Evolutionary conservation across 805 yeast species (phyloP), one percentile per base, ranked within the genome.

Genomic region (Candida pseudofarinosa): DNA sequence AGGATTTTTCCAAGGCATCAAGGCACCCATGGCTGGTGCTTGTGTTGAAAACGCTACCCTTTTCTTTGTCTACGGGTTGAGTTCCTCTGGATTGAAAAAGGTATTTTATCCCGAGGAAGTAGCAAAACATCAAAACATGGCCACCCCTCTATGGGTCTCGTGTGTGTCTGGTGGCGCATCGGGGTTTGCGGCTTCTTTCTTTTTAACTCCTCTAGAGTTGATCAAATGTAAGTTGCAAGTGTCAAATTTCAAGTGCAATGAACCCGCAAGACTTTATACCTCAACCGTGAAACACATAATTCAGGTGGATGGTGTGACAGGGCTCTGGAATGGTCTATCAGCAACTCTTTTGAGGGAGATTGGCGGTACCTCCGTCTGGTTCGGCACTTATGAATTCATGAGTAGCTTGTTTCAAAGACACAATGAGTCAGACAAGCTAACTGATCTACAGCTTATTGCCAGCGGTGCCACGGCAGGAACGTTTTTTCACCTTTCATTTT

Each of bases 351-450:
- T 86, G 2, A 75, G 97, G 53, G 98, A 90, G 59, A 75, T 87
- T 32, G 83, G 89, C 20, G 97, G 97, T 5, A 86, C 96, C 1
- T 87, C 95, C 3, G 82, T 91, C 1, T 90, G 97, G 97, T 90
- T 90, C 66, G 91, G 96, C 0, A 79, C 93, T 14, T 89, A 89
- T 60, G 96, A 89, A 58, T 64, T 73, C 36, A 65, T 76, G 5
- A 59, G 67, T 16, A 53, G 53, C 1, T 49, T 55, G n/a, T 65
- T 78, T 48, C 69, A 71, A 45, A 33, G 44, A 19, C 39, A 31
- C 7, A 45, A 47, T 30, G 16, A 44, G 17, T 42, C 46, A 41
- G 40, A 58, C 47, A 48, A 45, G 14, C 66, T 63, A 34, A 62
- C 72, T 6, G 71, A 78, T 3, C 56, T 74, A 49, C 87, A 85